These are phyloP conservation scores for Setaria viridis DNA, from an alignment of 202 grass and related monocot genomes.

Conservation along the genomic window DNA sequence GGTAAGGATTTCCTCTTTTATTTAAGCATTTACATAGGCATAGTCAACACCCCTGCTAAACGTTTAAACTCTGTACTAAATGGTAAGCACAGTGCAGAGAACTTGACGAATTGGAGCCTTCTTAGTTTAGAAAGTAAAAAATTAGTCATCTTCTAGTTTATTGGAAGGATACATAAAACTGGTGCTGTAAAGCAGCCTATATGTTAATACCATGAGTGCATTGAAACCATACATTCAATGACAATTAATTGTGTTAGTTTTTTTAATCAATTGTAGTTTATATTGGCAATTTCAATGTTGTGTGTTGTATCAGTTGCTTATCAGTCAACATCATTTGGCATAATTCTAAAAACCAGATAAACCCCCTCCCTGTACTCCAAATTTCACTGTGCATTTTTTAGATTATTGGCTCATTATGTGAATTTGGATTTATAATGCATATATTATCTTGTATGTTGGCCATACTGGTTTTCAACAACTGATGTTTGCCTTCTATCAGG, in stretches of 20 bases:
- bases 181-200: neutral
- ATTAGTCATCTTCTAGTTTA: neutral
- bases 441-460: conserved; percentile 5
- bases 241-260: conserved; percentile 8
- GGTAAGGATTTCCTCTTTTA: conserved; percentile 62
- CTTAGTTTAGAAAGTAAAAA: neutral
- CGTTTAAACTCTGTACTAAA: conserved; percentile 15
- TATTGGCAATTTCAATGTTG: conserved; percentile 5
- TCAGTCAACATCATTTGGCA: neutral
- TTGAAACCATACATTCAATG: neutral
- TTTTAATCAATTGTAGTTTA: conserved; percentile 7
- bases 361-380: neutral
- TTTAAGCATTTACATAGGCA: neutral
- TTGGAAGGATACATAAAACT: neutral
- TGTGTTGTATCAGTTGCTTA: neutral
- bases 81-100: neutral
- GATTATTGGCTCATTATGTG: neutral
- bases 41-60: neutral
- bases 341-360: neutral
- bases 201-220: conserved; percentile 7
- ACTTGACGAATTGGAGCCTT: neutral
- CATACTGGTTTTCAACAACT: conserved; percentile 30
- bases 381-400: neutral
- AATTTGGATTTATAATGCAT: conserved; percentile 9
- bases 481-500: conserved; percentile 56